Evolutionary conservation across 768 basidiomycete genomes (phyloP).

Genomic region (Lactarius sp.): DNA sequence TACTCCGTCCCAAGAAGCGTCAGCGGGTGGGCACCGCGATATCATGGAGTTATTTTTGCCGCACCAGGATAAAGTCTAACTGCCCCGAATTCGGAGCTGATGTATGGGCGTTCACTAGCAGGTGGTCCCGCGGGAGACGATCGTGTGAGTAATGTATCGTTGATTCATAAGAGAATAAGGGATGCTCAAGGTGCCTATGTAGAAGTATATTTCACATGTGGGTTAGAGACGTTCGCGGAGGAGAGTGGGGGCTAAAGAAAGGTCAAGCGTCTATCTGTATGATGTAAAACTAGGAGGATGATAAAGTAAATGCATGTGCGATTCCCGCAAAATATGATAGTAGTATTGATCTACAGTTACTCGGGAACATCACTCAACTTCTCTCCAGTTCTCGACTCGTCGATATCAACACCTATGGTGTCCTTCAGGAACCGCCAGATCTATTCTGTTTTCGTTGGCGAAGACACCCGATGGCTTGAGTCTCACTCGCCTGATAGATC

Average conservation of each 20-base stretch:
- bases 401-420: constrained; percentile 87
- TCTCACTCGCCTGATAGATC: constrained; percentile 66
- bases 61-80: too few species aligned
- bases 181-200: too few species aligned
- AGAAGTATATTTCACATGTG: too few species aligned
- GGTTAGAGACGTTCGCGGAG: too few species aligned
- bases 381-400: constrained; percentile 44
- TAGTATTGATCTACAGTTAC: not conserved
- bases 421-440: constrained; percentile 82
- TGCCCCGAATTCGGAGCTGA: not conserved
- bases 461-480: constrained; percentile 79
- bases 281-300: not conserved
- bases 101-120: not conserved
- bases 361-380: constrained; percentile 20
- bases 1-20: too few species aligned
- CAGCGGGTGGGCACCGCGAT: too few species aligned
- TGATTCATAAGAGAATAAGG: too few species aligned
- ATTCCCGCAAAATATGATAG: not conserved
- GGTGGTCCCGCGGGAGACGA: too few species aligned
- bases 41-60: too few species aligned
- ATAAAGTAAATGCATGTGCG: not conserved
- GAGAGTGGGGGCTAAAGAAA: too few species aligned
- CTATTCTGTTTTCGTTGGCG: constrained; percentile 66
- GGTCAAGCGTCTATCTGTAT: too few species aligned
- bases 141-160: too few species aligned